phyloP scores from a whole-genome alignment of 331 rosid genomes.

The Rhamnella rubrinervis region DNA sequence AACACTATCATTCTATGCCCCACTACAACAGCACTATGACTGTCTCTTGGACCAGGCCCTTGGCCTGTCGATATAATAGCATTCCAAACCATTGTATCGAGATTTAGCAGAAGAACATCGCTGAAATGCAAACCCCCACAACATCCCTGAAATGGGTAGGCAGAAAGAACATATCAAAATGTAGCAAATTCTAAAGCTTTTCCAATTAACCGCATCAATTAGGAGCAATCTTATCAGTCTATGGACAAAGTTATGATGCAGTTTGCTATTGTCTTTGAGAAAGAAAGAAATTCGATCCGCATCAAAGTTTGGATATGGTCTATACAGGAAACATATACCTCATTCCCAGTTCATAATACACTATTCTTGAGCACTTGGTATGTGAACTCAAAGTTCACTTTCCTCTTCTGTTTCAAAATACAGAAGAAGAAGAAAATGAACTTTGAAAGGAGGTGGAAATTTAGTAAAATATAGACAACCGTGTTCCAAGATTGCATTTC shows the following conservation, averaged over 20 bases:
- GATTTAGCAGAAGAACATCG: slow-evolving; percentile 73
- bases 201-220: neutral
- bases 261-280: neutral
- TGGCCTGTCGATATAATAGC: slow-evolving; percentile 61
- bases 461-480: neutral
- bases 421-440: no score
- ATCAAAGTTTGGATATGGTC: no score
- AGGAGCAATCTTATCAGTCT: neutral
- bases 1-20: slow-evolving; percentile 83
- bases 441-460: no score
- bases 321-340: neutral
- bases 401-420: neutral
- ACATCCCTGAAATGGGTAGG: slow-evolving; percentile 64
- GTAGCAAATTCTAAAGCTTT: neutral
- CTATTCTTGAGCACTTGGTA: no score
- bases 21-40: slow-evolving; percentile 75
- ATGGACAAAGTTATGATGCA: neutral
- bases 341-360: no score
- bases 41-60: slow-evolving; percentile 93
- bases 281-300: no score
- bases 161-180: slow-evolving; percentile 18
- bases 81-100: slow-evolving; percentile 77
- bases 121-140: slow-evolving; percentile 90
- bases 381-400: no score
- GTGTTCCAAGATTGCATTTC: neutral